A percentile compares a stretch with the other conserved stretches of the same genome.
These are phyloP conservation scores for Tetraselmis chui DNA, from an alignment of 139 green algal genomes.

Conservation along the genomic window DNA sequence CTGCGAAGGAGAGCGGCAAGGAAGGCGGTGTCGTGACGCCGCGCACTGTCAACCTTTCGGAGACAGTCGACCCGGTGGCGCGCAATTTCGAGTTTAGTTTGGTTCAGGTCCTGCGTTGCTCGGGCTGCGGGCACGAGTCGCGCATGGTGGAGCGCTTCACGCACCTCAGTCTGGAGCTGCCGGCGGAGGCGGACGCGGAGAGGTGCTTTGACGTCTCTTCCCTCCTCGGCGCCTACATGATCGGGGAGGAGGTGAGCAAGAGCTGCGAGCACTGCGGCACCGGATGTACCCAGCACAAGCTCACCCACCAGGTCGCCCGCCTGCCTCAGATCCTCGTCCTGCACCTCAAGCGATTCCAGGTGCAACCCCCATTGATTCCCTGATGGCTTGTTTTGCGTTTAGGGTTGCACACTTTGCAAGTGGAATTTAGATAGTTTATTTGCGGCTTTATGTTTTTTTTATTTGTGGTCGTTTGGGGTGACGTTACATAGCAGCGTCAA, in stretches of 20 bases:
- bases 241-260: slow-evolving; percentile 49
- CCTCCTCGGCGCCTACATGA: slow-evolving; percentile 2
- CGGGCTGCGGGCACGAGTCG: slow-evolving; percentile 20
- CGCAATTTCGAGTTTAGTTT: slow-evolving; percentile 36
- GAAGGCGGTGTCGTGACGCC: background rate
- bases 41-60: slow-evolving; percentile 18
- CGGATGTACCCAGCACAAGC: slow-evolving; percentile 20
- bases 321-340: slow-evolving; percentile 58
- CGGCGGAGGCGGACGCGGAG: background rate
- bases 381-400: too few species aligned
- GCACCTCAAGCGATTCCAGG: slow-evolving; percentile 65
- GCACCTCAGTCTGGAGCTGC: slow-evolving; percentile 53
- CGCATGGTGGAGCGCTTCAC: slow-evolving; percentile 50
- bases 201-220: background rate
- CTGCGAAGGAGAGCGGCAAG: background rate
- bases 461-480: too few species aligned
- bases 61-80: slow-evolving; percentile 26
- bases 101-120: slow-evolving; percentile 7
- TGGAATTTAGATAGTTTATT: too few species aligned
- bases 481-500: too few species aligned
- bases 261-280: slow-evolving; percentile 48
- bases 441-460: too few species aligned
- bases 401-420: too few species aligned
- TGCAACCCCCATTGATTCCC: slow-evolving; percentile 1
- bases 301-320: slow-evolving; percentile 37